Base-by-base conservation (phyloP, 129 eudicot species). In the Chrysanthemum makinoi region DNA sequence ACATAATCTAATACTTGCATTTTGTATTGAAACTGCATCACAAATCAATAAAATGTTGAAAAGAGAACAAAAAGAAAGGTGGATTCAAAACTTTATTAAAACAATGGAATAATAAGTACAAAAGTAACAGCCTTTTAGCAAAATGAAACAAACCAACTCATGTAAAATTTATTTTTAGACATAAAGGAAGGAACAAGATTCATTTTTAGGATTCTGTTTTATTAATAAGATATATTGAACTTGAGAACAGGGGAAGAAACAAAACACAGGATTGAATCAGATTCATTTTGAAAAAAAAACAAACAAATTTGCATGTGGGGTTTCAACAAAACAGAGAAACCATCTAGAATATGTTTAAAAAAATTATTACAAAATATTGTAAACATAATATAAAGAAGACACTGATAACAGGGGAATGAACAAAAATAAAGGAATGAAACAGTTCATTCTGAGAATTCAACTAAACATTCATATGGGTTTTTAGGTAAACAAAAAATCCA, bases 41-140 rank as follows among this genome's bases (percentile, higher is more conserved):
- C 17, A 77, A 51, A 77, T 77, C 55, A 65, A 75, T 64, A 52
- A 53, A 55, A 57, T 53, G 52, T 43, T 70, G 18, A 58, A 67
- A 67, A 48, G 28, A 47, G 54, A 57, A 24, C 68, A 57, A 28
- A 28, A 26, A 26, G 30, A 26, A 26, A 26, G 30, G 30, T 26
- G 30, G 30, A 26, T 26, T 3, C 30, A 26, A 26, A 26, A 26
- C 30, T 26, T 26, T 26, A 26, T 28, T 65, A 28, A 28, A 28
- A 28, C 30, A 28, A 28, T 28, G 30, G 9, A 18, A 49, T 39
- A n/a, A 22, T 39, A 65, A 11, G 58, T 54, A 43, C 28, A 55
- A 54, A 65, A 65, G 33, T 20, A 26, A 56, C 8, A 65, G 24
- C 28, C 19, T 65, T 54, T 28, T 28, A 28, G 30, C 30, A 28